Conservation (phyloP, 1,139 yeast species). For the Yamadazyma songkhlaensis region DNA sequence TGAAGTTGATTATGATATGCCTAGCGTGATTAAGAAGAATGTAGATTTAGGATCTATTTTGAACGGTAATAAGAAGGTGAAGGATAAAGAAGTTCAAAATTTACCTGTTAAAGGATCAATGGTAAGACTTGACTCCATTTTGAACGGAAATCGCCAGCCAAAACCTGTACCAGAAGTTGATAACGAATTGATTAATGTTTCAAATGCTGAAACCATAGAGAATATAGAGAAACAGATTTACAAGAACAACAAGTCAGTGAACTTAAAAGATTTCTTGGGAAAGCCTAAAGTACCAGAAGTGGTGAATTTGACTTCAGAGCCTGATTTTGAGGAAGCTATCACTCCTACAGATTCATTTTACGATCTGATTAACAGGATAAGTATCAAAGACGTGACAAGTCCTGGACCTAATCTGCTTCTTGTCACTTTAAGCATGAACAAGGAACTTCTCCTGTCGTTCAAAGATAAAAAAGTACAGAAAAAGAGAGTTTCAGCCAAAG, state of each 20-base stretch:
- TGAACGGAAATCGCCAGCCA: neutral
- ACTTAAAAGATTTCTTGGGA: constrained; percentile 30
- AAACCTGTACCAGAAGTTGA: neutral
- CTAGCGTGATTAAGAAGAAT: neutral
- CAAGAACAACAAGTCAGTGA: constrained; percentile 20
- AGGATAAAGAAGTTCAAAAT: neutral
- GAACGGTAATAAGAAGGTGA: constrained; percentile 5
- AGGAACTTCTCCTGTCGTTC: neutral
- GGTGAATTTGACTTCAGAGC: constrained; percentile 2
- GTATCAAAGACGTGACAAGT: too few relatives aligned
- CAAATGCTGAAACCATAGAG: constrained; percentile 1
- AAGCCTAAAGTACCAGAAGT: constrained; percentile 3
- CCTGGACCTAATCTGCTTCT: neutral
- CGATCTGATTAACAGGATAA: too few relatives aligned
- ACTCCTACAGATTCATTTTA: too few relatives aligned
- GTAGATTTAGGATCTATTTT: constrained; percentile 2
- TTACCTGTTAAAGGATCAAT: neutral
- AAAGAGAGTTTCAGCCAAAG: constrained; percentile 25
- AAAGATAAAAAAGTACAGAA: constrained; percentile 6
- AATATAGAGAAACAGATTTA: constrained; percentile 36
- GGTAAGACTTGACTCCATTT: neutral
- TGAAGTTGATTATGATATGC: neutral
- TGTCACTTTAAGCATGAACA: neutral
- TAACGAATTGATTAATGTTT: neutral
- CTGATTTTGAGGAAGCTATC: neutral